A percentile compares a stretch with the other conserved stretches of the same genome.
Evolutionary conservation across 257 asterid species (phyloP).

Genomic region (Coffea eugenioides): DNA sequence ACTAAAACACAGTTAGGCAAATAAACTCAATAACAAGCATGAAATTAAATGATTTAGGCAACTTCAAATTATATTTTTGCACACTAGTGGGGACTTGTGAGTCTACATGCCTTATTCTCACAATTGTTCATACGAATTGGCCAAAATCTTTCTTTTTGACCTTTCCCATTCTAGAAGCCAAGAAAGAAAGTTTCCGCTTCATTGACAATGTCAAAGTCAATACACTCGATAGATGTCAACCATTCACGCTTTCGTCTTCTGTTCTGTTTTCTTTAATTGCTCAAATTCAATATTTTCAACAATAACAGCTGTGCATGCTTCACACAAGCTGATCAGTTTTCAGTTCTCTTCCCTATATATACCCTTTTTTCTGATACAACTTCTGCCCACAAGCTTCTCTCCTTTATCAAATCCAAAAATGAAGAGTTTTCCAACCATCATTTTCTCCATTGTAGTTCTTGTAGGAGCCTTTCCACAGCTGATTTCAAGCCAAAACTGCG

Average conservation of each 20-base stretch:
- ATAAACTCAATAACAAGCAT: too few relatives aligned
- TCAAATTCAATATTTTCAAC: not conserved
- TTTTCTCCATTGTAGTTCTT: conserved; percentile 1
- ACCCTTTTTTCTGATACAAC: not conserved
- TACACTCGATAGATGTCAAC: not conserved
- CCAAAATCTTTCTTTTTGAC: not conserved
- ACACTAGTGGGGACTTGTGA: not conserved
- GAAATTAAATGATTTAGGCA: too few relatives aligned
- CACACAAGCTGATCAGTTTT: too few relatives aligned
- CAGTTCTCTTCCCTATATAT: not conserved
- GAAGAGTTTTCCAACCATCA: not conserved
- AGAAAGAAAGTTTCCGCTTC: not conserved
- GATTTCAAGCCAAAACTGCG: too few relatives aligned
- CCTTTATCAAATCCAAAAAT: too few relatives aligned
- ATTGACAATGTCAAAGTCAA: not conserved
- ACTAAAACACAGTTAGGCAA: too few relatives aligned
- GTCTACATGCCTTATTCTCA: not conserved
- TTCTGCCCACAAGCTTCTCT: not conserved
- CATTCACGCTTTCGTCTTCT: not conserved
- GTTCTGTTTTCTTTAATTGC: too few relatives aligned
- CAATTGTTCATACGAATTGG: not conserved
- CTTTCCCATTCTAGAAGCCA: not conserved
- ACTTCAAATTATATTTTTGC: too few relatives aligned
- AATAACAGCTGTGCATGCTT: not conserved
- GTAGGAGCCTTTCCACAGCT: not conserved